Evolutionary conservation across 2,329 filamentous ascomycete species (phyloP), one percentile per base, ranked within the genome.

Genomic region (Pestalotiopsis fici): DNA sequence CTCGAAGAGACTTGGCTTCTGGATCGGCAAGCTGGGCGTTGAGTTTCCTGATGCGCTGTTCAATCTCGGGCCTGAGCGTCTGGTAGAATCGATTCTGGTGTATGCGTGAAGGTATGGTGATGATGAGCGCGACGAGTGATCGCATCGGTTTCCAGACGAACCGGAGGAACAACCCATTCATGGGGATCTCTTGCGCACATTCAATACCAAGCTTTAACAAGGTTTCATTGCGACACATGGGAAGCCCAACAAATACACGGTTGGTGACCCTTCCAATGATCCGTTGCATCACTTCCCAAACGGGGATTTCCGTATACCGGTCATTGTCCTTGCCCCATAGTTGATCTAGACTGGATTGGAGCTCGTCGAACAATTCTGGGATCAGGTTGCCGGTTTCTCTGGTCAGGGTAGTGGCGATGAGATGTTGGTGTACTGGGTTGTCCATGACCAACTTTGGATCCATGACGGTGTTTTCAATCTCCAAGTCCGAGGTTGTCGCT

Each of bases 361-460:
- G 71, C 71, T 79, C 77, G 11, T 77, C 76, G 9, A 69, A 68
- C 1, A 79, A 64, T 4, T 69, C 71, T 37, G 76, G 74, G 50
- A 78, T 70, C 18, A 78, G 69, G 64, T 76, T 78, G 50, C 74
- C 74, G 18, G 75, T 75, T 67, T 78, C 72, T 18, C 71, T 69
- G 3, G 77, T 79, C 21, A 79, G 68, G 15, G 70, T 69, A 18
- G 70, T 74, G 2, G 71, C 69, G 65, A 78, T 72, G 56, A 78
- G 66, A 37, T 71, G 72, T 21, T 74, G 67, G 68, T 77, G 74
- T 4, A 74, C 39, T 13, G 73, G 71, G 39, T 72, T 66, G 12
- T 64, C 43, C 66, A 67, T 66, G 9, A 71, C 59, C 2, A 77
- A 70, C 7, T 63, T 64, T 1, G 74, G 72, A 37, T 76, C 73